These are phyloP conservation scores for Canavalia gladiata DNA, from an alignment of 306 rosid genomes.

Conservation along the genomic window DNA sequence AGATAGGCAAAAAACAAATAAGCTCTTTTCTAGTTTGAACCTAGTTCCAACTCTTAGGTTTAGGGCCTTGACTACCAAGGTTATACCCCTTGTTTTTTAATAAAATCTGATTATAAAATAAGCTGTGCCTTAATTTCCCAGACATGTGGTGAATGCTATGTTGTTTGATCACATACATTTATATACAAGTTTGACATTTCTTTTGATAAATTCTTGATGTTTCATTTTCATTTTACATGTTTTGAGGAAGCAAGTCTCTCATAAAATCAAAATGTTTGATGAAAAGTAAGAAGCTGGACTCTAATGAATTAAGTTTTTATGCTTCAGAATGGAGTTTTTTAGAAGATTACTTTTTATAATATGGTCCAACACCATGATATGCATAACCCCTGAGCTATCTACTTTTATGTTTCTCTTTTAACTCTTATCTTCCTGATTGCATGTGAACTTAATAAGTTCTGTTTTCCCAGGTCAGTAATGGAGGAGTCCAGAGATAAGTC, in stretches of 20 bases:
- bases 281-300: conserved; percentile 26
- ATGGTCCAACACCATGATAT: conserved; percentile 27
- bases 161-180: conserved; percentile 18
- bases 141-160: not conserved
- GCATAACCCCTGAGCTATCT: conserved; percentile 24
- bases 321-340: conserved; percentile 14
- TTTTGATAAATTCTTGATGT: conserved; percentile 34
- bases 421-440: conserved; percentile 38
- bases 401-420: conserved; percentile 23
- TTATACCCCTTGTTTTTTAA: conserved; percentile 5
- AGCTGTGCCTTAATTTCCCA: not conserved
- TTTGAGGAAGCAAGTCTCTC: conserved; percentile 23
- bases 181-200: not conserved
- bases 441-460: conserved; percentile 31
- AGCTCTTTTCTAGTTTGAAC: conserved; percentile 10
- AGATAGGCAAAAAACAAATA: not conserved
- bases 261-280: conserved; percentile 20
- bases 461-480: conserved; percentile 60
- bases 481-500: conserved; percentile 57
- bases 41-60: conserved; percentile 34
- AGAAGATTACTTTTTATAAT: not conserved
- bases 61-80: not conserved
- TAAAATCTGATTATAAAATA: not conserved
- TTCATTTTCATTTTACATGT: conserved; percentile 32
- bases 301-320: conserved; percentile 26